Base-by-base conservation (phyloP, 2,329 filamentous ascomycete genomes). In the Didymella glomerata region DNA sequence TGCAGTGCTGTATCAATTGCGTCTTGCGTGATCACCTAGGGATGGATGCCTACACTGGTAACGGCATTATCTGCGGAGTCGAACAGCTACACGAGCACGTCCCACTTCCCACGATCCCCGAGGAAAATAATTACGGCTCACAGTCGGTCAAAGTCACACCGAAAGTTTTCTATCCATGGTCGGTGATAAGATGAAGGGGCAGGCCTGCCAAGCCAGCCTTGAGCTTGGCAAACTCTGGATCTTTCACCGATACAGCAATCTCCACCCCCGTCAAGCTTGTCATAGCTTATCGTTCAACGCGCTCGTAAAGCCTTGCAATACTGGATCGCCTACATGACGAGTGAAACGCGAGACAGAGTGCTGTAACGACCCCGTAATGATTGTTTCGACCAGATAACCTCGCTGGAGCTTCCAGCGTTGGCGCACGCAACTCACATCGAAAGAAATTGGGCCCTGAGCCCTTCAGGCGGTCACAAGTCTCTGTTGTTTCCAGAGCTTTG, bases 251-350 rank as follows among this genome's bases (percentile, higher is more conserved):
- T 44, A 49, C 34, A 27, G 50, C 32, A 50, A 54, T 59, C 41
- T 54, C 51, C 56, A 59, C 46, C 50, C 56, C 32, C 46, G 2
- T 47, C 45, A 36, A 25, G 36, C 16, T 53, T 53, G 48, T 52
- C 42, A n/a, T 36, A 52, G 42, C 41, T 57, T 57, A 20, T 51
- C 42, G 14, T 24, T 42, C 32, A 2, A 38, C 18, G 13, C 32
- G 11, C 24, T 34, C 38, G 25, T 48, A 41, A 46, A 49, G 34
- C 48, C 16, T 8, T 48, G 44, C 28, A 41, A 8, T 22, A 14
- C 20, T 22, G 11, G 28, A 16, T 27, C 30, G 36, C 34, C 44
- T 38, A 20, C n/a, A 42, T 42, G 27, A 8, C 20, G 4, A 16
- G 32, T n/a, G 18, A 28, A 22, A 41, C 4, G 36, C 38, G 27